Base-by-base conservation (phyloP, 2,329 filamentous ascomycete genomes). In the Sporothrix dimorphospora region DNA sequence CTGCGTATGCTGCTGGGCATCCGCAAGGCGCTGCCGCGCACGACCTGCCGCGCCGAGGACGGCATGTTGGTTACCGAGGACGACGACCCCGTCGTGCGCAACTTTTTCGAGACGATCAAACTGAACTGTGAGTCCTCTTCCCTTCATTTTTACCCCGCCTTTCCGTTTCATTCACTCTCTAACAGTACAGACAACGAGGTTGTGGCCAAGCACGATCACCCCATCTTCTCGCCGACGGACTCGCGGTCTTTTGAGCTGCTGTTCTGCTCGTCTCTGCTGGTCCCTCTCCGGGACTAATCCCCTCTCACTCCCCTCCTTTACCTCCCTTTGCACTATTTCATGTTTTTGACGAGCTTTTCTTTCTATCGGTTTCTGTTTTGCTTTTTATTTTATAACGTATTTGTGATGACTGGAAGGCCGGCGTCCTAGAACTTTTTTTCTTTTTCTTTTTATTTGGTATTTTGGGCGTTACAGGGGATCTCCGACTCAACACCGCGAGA, bases 1-100 rank as follows among this genome's bases (percentile, higher is more conserved):
- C 78, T 91, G 67, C 85, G 86, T 77, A 89, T 90, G 87, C 83
- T 91, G 4, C 79, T 91, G 11, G 82, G 82, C n/a, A 90, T 90
- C 71, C 84, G 89, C 51, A 86, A 87, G 73, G 85, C 87, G 0
- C 82, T 90, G 5, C 89, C 89, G 1, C 84, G 85, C 74, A 88
- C 86, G 0, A 78, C 81, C 30, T 77, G 80, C 38, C 81, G 83
- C 1, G 81, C 82, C 51, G 76, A 81, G 0, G 82, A 88, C 68
- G 86, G 85, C 2, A 85, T 86, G 69, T 79, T 89, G 14, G 78
- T 82, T 3, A 82, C 83, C 0, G 81, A 75, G 40, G 84, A 85
- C 27, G 80, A 83, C 24, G 85, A 87, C 59, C 82, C 83, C 9
- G 78, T 80, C 1, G 79, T 88, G 38, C 78, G 79, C 45, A 80